Percentiles rank a stretch among this genome's conserved stretches.
phyloP scores from a whole-genome alignment of 2,329 filamentous ascomycete genomes.

The Colletotrichum ledebouriae region DNA sequence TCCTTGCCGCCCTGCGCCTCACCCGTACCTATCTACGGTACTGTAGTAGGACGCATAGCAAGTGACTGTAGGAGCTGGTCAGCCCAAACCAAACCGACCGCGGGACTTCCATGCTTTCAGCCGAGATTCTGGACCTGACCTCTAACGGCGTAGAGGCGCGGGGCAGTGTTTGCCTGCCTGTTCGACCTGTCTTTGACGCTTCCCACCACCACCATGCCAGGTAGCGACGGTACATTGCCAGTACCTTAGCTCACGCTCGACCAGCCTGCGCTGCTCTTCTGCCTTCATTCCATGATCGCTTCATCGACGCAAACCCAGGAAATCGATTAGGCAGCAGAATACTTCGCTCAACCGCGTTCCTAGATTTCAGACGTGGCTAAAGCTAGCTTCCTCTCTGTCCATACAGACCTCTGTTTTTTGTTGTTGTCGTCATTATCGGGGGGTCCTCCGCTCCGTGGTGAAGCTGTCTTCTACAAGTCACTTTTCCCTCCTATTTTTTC shows the following conservation, averaged over 20 bases:
- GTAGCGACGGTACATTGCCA: slow-evolving; percentile 10
- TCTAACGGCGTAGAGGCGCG: slow-evolving; percentile 27
- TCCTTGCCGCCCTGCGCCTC: slow-evolving; percentile 29
- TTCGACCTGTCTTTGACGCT: slow-evolving; percentile 1
- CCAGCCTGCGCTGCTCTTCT: slow-evolving; percentile 29
- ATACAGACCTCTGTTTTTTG: slow-evolving; percentile 1
- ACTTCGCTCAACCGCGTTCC: slow-evolving; percentile 23
- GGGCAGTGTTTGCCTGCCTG: slow-evolving; percentile 29
- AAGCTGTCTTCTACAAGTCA: slow-evolving; percentile 24
- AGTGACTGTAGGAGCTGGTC: background rate
- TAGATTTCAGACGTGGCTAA: slow-evolving; percentile 35
- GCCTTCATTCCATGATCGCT: slow-evolving; percentile 39
- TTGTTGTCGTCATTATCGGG: slow-evolving; percentile 33
- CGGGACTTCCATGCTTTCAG: slow-evolving; percentile 6
- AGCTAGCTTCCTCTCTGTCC: slow-evolving; percentile 20
- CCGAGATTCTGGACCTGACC: slow-evolving; percentile 8
- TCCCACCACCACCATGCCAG: slow-evolving; percentile 8
- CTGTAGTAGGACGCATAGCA: slow-evolving; percentile 5
- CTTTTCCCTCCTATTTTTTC: slow-evolving; percentile 36
- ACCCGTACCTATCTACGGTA: background rate
- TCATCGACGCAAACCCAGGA: slow-evolving; percentile 30
- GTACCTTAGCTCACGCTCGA: slow-evolving; percentile 18
- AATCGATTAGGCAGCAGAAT: slow-evolving; percentile 41
- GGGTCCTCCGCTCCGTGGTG: slow-evolving; percentile 16
- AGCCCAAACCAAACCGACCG: background rate